Conservation (phyloP, 208 protist species). For the Naegleria fowleri region DNA sequence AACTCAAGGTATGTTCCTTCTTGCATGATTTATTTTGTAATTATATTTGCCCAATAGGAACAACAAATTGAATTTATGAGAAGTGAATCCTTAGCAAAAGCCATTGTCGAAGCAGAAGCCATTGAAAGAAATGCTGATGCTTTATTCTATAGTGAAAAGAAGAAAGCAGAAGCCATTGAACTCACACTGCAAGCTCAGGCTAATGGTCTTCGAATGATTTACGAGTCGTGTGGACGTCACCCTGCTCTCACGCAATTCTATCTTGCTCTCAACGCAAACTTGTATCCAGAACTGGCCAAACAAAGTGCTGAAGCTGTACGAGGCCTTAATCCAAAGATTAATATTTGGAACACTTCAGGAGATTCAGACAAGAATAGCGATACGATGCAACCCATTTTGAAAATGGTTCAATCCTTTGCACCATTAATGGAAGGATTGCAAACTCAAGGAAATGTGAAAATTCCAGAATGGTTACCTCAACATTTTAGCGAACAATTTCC, state of each 20-base stretch:
- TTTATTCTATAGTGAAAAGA: neutral
- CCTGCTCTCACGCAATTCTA: neutral
- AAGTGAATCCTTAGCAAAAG: neutral
- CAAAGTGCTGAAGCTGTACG: neutral
- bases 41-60: no score
- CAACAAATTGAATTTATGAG: neutral
- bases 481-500: no score
- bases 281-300: slow-evolving; percentile 1
- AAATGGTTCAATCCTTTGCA: neutral
- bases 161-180: neutral
- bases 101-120: neutral
- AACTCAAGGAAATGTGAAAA: neutral
- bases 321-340: slow-evolving; percentile 21
- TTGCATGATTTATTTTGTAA: no score
- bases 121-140: neutral
- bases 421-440: neutral
- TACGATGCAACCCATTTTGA: neutral
- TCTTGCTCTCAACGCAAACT: neutral
- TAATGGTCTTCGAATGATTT: neutral
- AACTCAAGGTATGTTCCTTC: neutral
- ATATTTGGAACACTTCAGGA: slow-evolving; percentile 4
- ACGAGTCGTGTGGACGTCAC: neutral
- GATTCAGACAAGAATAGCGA: neutral
- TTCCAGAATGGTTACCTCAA: neutral
- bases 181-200: neutral